These are phyloP conservation scores for Scheffersomyces illinoinensis DNA, from an alignment of 1,139 yeast species.

Conservation along the genomic window DNA sequence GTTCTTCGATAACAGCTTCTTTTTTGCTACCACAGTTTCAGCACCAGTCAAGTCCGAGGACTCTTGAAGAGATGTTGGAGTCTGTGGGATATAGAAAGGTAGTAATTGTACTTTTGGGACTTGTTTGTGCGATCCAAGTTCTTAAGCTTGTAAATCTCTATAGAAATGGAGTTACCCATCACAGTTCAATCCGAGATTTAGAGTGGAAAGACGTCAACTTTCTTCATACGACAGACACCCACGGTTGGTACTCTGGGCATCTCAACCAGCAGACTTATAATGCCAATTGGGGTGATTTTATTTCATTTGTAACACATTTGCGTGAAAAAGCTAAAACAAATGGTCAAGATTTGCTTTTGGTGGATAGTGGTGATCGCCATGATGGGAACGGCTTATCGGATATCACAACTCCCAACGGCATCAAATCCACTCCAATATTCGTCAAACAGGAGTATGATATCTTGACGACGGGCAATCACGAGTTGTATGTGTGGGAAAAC, in stretches of 20 bases:
- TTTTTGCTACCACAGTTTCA: background rate
- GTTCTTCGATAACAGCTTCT: background rate
- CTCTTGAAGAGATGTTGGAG: background rate
- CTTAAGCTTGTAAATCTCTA: slow-evolving; percentile 2
- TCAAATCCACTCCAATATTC: slow-evolving; percentile 61
- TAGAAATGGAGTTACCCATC: slow-evolving; percentile 2
- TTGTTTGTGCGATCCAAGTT: slow-evolving; percentile 4
- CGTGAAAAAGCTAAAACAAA: slow-evolving; percentile 40
- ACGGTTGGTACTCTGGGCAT: slow-evolving; percentile 94
- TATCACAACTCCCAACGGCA: slow-evolving; percentile 72
- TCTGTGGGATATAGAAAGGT: slow-evolving; percentile 1
- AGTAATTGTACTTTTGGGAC: slow-evolving; percentile 4
- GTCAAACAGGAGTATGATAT: slow-evolving; percentile 71
- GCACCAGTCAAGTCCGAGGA: background rate
- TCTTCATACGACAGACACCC: slow-evolving; percentile 93
- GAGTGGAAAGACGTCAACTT: slow-evolving; percentile 75
- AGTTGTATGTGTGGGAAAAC: slow-evolving; percentile 71
- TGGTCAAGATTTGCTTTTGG: slow-evolving; percentile 64
- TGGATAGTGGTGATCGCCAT: slow-evolving; percentile 92
- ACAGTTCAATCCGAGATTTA: slow-evolving; percentile 39
- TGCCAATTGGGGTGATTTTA: slow-evolving; percentile 92
- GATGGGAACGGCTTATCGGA: slow-evolving; percentile 94
- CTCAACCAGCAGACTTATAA: slow-evolving; percentile 69
- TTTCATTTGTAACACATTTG: slow-evolving; percentile 63
- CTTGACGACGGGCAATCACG: slow-evolving; percentile 90